Evolutionary conservation across 2,329 filamentous ascomycete genomes (phyloP), one percentile per base, ranked within the genome.

Genomic region (Colletotrichum cordylinicola): DNA sequence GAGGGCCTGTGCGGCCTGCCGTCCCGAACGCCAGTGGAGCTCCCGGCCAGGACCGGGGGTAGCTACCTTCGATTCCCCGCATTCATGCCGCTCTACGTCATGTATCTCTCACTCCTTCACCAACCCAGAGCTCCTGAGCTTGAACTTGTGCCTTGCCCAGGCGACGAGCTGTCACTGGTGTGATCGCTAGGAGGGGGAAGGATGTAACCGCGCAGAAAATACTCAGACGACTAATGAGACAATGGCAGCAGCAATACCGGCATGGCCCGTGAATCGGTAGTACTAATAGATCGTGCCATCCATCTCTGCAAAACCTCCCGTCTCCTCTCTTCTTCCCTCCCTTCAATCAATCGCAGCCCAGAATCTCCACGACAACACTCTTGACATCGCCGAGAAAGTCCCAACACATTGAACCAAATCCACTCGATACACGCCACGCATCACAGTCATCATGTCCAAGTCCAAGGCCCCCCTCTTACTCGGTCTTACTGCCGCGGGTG

Each of bases 401-500:
- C 29, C 37, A 29, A 61, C 2, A 13, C 33, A 27, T 39, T 52
- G 24, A 21, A 33, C 24, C 27, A 62, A 56, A 43, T 62, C 16
- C 18, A 29, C 61, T 39, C 29, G 18, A 8, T 43, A 68, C 55
- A 39, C 39, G 55, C 21, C 48, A 61, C 33, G 27, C 12, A 58
- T 31, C n/a, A 37, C 33, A 61, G 77, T 79, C 78, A 85, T 65
- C 78, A 90, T 90, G 88, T 87, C 87, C 78, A 84, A 82, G 76
- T 88, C 88, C 66, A 86, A 86, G 79, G 79, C 85, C 56, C 88
- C 89, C 79, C 79, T 88, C 78, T 82, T 88, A 80, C 82, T 93
- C 80, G 94, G 93, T 80, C 85, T 92, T 79, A 91, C 89, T 75
- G 92, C 91, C 78, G 93, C 90, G 37, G 91, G 91, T 80, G 94